These are phyloP conservation scores for Echium plantagineum DNA, from an alignment of 257 asterid species.

Conservation along the genomic window DNA sequence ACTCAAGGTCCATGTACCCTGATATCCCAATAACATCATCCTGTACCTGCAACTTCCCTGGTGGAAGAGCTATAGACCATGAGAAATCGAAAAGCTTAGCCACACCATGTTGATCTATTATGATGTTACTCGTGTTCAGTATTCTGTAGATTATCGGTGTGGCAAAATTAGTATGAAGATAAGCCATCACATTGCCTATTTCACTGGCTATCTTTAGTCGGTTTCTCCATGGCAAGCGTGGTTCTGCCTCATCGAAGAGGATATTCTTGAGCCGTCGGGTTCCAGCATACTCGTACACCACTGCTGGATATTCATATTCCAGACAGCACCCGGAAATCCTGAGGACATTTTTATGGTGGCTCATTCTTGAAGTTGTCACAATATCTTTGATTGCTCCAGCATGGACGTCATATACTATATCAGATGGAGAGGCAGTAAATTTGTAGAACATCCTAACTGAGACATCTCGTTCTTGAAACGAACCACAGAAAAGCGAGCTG, in stretches of 20 bases:
- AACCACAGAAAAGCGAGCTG: slow-evolving; percentile 2
- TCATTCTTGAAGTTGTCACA: slow-evolving; percentile 5
- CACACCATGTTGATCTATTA: slow-evolving; percentile 11
- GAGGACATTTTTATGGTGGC: slow-evolving; percentile 9
- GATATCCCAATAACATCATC: slow-evolving; percentile 5
- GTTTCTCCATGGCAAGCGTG: slow-evolving; percentile 1
- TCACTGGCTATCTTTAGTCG: slow-evolving; percentile 8
- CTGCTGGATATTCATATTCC: slow-evolving; percentile 4
- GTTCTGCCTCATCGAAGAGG: not conserved
- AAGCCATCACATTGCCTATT: slow-evolving; percentile 7
- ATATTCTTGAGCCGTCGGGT: not conserved
- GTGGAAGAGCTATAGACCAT: slow-evolving; percentile 10
- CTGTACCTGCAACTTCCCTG: slow-evolving; percentile 5
- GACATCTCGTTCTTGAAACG: not conserved
- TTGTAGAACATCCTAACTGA: slow-evolving; percentile 2
- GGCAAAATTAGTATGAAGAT: slow-evolving; percentile 9
- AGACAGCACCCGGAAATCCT: slow-evolving; percentile 8
- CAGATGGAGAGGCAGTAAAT: not conserved
- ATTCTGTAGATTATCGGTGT: slow-evolving; percentile 9
- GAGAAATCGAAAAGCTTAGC: slow-evolving; percentile 9
- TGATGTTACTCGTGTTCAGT: slow-evolving; percentile 2
- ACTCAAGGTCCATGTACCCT: slow-evolving; percentile 8
- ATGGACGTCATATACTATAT: not conserved
- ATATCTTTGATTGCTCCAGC: slow-evolving; percentile 1
- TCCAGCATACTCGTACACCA: slow-evolving; percentile 1